Percentiles rank a stretch among this genome's conserved stretches.
phyloP scores from a whole-genome alignment of 108 stramenopile genomes.

The Nannochloropsis oceanica region DNA sequence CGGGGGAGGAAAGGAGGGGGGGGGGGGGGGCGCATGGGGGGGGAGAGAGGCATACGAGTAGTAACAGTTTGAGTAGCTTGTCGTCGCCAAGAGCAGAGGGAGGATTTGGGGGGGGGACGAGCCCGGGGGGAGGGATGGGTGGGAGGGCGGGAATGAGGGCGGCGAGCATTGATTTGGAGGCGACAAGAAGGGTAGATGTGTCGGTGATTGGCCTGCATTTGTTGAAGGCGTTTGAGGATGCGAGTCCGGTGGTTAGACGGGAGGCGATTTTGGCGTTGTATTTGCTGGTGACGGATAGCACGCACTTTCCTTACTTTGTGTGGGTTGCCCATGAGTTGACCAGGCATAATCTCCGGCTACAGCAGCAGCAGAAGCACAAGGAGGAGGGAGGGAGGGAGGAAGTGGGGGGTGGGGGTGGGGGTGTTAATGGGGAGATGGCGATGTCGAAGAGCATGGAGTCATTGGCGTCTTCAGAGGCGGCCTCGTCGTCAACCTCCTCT shows the following conservation, averaged over 20 bases:
- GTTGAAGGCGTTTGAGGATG: conserved; percentile 39
- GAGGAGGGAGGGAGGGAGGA: not conserved
- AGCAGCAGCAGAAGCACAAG: conserved; percentile 3
- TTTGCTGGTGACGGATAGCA: conserved; percentile 46
- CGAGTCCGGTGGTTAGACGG: conserved; percentile 59
- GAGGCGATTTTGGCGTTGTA: conserved; percentile 58
- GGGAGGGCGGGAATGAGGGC: not conserved
- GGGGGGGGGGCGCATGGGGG: not conserved
- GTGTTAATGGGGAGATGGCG: not conserved
- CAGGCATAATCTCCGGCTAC: not conserved
- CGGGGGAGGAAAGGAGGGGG: not conserved
- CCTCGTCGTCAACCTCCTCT: not conserved
- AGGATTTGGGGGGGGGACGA: not conserved
- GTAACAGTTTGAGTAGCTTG: not conserved
- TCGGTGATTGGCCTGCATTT: conserved; percentile 2
- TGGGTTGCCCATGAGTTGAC: conserved; percentile 49
- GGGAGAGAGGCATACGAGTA: not conserved
- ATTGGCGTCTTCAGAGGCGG: not conserved
- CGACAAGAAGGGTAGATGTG: not conserved
- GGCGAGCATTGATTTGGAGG: not conserved
- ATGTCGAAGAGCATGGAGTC: not conserved
- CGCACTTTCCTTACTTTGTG: conserved; percentile 56
- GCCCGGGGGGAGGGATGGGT: not conserved
- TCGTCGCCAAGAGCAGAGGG: not conserved
- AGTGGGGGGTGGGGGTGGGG: not conserved